Percentiles rank a stretch among this genome's conserved stretches.
Conservation (phyloP, 805 yeast genomes). For the Barnettozyma pratensis region DNA sequence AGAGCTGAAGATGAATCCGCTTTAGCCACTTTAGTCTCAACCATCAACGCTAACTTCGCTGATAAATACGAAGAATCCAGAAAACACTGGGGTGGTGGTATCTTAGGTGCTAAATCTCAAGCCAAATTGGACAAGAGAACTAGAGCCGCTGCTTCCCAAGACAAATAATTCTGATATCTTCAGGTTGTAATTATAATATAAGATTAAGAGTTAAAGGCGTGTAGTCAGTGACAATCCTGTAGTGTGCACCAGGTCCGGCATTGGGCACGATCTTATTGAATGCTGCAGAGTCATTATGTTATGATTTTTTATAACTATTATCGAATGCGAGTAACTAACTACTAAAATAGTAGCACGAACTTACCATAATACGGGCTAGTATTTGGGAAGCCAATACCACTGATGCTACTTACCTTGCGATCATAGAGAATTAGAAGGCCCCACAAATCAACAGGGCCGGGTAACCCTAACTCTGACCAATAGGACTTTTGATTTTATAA, state of each 20-base stretch:
- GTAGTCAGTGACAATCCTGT: too few relatives aligned
- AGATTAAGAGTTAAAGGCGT: neutral
- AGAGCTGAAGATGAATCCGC: slow-evolving; percentile 91
- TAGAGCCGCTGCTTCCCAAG: slow-evolving; percentile 11
- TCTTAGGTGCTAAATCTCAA: slow-evolving; percentile 91
- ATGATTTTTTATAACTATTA: too few relatives aligned
- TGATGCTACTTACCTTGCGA: too few relatives aligned
- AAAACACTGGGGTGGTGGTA: slow-evolving; percentile 99
- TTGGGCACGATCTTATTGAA: too few relatives aligned
- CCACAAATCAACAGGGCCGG: too few relatives aligned
- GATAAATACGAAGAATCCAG: slow-evolving; percentile 94
- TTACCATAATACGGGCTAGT: too few relatives aligned
- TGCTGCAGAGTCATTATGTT: too few relatives aligned
- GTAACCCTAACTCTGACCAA: slow-evolving; percentile 2
- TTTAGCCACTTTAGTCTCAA: slow-evolving; percentile 86
- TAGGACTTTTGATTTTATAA: slow-evolving; percentile 1
- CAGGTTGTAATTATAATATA: slow-evolving; percentile 4
- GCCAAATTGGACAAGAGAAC: slow-evolving; percentile 53
- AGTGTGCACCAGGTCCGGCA: too few relatives aligned
- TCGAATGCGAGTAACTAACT: too few relatives aligned
- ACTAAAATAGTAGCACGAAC: too few relatives aligned
- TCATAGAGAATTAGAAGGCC: too few relatives aligned
- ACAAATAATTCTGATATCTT: slow-evolving; percentile 8
- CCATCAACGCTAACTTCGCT: slow-evolving; percentile 88
- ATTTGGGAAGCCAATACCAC: too few relatives aligned